Conservation (phyloP, 768 basidiomycete species). For the Suillus alpinus region DNA sequence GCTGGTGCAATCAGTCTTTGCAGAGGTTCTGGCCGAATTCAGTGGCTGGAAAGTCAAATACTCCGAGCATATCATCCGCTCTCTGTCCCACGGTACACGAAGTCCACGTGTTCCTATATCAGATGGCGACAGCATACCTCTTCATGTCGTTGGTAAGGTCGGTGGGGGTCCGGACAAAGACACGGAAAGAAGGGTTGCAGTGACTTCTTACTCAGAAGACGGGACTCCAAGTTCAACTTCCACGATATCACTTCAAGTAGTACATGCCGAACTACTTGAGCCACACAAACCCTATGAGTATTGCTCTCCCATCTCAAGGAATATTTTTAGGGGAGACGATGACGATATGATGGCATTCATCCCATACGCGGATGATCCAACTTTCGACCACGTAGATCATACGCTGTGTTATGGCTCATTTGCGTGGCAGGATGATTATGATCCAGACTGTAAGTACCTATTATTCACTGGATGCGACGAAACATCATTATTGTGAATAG, state of each 20-base stretch:
- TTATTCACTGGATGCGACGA: neutral
- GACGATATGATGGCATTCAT: conserved; percentile 55
- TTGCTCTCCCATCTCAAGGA: conserved; percentile 49
- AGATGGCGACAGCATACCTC: neutral
- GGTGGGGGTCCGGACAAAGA: neutral
- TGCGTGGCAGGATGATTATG: conserved; percentile 47
- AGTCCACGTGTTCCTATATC: neutral
- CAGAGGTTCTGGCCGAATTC: neutral
- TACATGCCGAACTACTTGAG: conserved; percentile 10
- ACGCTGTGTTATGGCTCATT: conserved; percentile 40
- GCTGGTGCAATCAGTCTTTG: neutral
- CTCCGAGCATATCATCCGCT: neutral
- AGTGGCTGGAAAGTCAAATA: conserved; percentile 3
- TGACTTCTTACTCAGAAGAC: neutral
- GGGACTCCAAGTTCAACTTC: neutral
- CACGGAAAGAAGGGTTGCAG: neutral
- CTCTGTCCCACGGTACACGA: neutral
- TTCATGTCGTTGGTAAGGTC: neutral
- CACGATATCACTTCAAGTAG: neutral
- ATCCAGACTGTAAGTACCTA: conserved; percentile 40
- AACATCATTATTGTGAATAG: conserved; percentile 21
- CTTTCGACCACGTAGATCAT: conserved; percentile 44
- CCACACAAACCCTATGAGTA: conserved; percentile 49
- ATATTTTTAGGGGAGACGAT: conserved; percentile 56
- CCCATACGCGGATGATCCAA: conserved; percentile 59